Conservation (phyloP, 495 filamentous ascomycete genomes). For the Penicillium antarcticum region DNA sequence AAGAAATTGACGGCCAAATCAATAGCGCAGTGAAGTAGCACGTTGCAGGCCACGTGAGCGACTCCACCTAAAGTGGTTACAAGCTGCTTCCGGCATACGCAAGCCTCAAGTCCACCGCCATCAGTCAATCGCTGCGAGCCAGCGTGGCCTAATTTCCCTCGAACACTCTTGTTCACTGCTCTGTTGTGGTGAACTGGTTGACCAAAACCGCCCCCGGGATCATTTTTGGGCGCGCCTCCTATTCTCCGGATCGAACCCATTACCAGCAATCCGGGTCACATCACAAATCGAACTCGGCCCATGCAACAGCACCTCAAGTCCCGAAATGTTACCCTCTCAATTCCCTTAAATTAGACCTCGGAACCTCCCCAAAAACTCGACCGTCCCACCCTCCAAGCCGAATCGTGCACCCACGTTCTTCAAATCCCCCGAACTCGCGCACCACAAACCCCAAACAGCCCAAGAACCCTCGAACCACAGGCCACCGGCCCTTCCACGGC, state of each 20-base stretch:
- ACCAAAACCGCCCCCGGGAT: neutral
- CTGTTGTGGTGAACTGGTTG: neutral
- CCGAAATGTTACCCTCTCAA: constrained; percentile 5
- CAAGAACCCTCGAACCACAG: neutral
- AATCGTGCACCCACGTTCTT: neutral
- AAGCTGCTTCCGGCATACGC: constrained; percentile 13
- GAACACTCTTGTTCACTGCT: neutral
- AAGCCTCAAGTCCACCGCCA: neutral
- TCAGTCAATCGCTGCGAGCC: neutral
- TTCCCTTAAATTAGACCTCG: neutral
- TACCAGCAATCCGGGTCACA: constrained; percentile 2
- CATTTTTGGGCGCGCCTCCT: neutral
- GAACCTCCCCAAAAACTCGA: neutral
- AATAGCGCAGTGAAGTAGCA: neutral
- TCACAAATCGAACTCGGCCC: neutral
- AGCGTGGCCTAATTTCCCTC: neutral
- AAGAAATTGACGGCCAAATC: too few relatives aligned
- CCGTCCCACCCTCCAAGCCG: neutral
- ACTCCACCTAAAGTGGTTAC: constrained; percentile 1
- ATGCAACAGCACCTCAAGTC: constrained; percentile 1
- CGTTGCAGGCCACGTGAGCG: constrained; percentile 8
- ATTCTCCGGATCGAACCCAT: neutral
- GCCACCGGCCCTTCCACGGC: neutral
- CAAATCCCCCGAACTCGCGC: neutral
- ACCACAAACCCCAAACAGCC: neutral